A percentile compares a stretch with the other conserved stretches of the same genome.
phyloP scores from a whole-genome alignment of 805 yeast genomes.

The Nadsonia fulvescens region DNA sequence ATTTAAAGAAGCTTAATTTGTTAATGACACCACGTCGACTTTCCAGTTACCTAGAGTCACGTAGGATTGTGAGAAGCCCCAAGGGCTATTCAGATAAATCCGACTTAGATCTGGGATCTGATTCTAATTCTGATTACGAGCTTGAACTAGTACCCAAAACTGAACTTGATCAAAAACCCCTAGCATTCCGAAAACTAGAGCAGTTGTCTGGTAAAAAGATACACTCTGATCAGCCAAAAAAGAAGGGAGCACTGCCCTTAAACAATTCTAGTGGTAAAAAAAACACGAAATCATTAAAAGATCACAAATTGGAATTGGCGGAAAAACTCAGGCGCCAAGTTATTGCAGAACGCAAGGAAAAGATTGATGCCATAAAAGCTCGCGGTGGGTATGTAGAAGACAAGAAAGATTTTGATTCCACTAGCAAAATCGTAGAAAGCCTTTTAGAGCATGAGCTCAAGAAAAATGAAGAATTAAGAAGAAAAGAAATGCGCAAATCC shows the following conservation, averaged over 20 bases:
- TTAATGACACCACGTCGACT: too few relatives aligned
- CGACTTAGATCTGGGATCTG: too few relatives aligned
- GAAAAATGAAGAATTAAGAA: constrained; percentile 10
- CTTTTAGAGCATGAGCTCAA: constrained; percentile 10
- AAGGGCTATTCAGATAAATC: too few relatives aligned
- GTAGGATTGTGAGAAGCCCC: too few relatives aligned
- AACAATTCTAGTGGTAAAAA: neutral
- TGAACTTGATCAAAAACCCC: constrained; percentile 1
- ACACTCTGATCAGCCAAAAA: too few relatives aligned
- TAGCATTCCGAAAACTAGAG: too few relatives aligned
- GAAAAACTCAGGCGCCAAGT: constrained; percentile 10
- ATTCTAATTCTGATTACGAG: too few relatives aligned
- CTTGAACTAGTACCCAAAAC: constrained; percentile 7
- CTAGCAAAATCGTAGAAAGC: constrained; percentile 9
- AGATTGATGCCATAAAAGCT: constrained; percentile 8
- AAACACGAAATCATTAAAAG: neutral
- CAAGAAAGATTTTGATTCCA: constrained; percentile 9
- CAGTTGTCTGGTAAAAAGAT: too few relatives aligned
- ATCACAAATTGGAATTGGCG: constrained; percentile 6
- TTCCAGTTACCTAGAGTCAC: too few relatives aligned
- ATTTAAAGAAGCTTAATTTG: too few relatives aligned
- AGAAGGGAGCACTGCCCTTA: too few relatives aligned
- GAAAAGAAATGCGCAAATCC: constrained; percentile 7
- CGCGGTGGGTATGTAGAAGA: constrained; percentile 9
- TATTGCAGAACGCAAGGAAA: constrained; percentile 7